A percentile compares a stretch with the other conserved stretches of the same genome.
Conservation (phyloP, 2,329 filamentous ascomycete genomes). For the Paraphaeosphaeria minitans region DNA sequence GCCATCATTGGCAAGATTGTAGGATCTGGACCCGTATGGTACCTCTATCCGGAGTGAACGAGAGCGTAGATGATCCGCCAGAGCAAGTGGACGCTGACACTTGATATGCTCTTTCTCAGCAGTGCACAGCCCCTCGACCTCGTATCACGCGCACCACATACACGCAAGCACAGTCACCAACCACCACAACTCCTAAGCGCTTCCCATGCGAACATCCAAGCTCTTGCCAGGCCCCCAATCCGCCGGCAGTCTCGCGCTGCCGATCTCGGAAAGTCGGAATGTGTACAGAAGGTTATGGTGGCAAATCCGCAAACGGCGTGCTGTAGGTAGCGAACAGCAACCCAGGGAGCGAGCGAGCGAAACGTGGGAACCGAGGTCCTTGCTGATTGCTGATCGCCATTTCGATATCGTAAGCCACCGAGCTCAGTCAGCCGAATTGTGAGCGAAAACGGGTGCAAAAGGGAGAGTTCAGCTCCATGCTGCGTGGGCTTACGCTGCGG, state of each 20-base stretch:
- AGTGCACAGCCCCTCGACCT: conserved; percentile 14
- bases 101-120: conserved; percentile 8
- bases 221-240: conserved; percentile 1
- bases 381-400: conserved; percentile 7
- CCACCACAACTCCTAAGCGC: neutral
- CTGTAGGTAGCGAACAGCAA: no score
- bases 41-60: no score
- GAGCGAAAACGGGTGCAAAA: neutral
- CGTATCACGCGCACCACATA: conserved; percentile 11
- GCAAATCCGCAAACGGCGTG: conserved; percentile 7
- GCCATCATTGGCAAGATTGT: neutral
- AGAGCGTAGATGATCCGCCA: neutral
- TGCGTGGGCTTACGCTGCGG: neutral
- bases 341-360: neutral
- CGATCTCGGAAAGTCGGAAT: conserved; percentile 2
- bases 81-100: neutral
- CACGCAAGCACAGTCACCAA: neutral
- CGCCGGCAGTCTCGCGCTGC: neutral
- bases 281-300: neutral
- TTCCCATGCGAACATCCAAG: neutral
- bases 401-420: conserved; percentile 15
- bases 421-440: conserved; percentile 8
- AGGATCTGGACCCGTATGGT: neutral
- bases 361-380: neutral
- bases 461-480: neutral